Base-by-base conservation (phyloP, 169 alveolate genomes). In the Plasmodium blacklocki region DNA sequence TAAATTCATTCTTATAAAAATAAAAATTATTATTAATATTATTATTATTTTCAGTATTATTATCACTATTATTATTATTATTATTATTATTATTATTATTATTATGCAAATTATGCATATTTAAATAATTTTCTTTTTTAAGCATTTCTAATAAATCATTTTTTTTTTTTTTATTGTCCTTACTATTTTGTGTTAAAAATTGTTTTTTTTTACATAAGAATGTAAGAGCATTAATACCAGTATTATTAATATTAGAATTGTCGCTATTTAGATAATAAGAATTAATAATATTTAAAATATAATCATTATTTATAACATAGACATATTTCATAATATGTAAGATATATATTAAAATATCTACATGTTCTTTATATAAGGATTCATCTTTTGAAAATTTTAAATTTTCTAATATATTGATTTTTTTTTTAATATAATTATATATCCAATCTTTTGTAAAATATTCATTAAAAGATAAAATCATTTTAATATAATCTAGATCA, bases 121-220 rank as follows among this genome's bases (percentile, higher is more conserved):
- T 11, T 68, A 54, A 43, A 15, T 12, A 68, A 14, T 39, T 7
- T 14, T 62, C 29, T 19, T 19, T 62, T 8, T 14, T 62, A 60
- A 21, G 18, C 26, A 3, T 47, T 9, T 21, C 21, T 18, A 56
- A 56, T 18, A 56, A n/a, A 43, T 63, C n/a, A 23, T 19, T 19
- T 14, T 80, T 76, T 11, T 68, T 58, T 47, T 58, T 66, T 26
- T 15, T 39, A 8, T 73, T 73, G 0, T 73, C 32, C 26, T 14
- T 56, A 54, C 12, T 5, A 15, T 39, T 68, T 4, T 29, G 74
- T 29, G 56, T 67, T n/a, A 80, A 68, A 26, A 50, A 32, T 47
- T 80, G 52, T 43, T 80, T 80, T 56, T 80, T 80, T 54, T 80
- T 80, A 54, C 90, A 80, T 19, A 80, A 49, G 60, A 80, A 80